Percentiles rank a stretch among this genome's conserved stretches.
Evolutionary conservation across 169 alveolate species (phyloP).

Genomic region (Condylostoma magnum): DNA sequence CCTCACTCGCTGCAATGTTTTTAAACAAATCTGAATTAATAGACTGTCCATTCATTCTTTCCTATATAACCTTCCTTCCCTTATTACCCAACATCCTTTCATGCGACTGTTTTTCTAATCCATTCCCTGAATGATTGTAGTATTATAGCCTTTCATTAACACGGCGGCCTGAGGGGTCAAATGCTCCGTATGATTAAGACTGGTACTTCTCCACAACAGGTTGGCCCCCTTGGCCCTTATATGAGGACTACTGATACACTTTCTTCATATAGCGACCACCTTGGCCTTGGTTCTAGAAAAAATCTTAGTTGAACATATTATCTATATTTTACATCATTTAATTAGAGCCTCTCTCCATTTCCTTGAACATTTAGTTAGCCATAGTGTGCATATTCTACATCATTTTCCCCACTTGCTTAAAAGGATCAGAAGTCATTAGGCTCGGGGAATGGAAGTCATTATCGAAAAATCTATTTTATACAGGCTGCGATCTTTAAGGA

Average conservation of each 20-base stretch:
- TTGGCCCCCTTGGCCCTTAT: background rate
- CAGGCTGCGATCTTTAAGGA: no score
- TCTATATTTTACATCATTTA: background rate
- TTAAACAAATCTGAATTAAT: background rate
- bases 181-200: slow-evolving; percentile 1
- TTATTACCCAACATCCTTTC: slow-evolving; percentile 20
- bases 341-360: slow-evolving; percentile 9
- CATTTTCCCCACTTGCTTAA: background rate
- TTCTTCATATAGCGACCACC: background rate
- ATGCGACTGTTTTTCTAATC: slow-evolving; percentile 24
- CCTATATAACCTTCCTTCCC: background rate
- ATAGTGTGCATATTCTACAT: background rate
- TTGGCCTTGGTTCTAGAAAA: background rate
- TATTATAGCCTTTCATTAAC: slow-evolving; percentile 10
- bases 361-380: background rate
- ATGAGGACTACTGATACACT: no score
- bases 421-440: background rate
- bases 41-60: background rate
- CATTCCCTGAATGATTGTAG: slow-evolving; percentile 14
- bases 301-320: background rate
- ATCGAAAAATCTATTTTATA: no score
- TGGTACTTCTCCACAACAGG: slow-evolving; percentile 22
- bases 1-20: slow-evolving; percentile 6
- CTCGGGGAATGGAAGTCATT: background rate
- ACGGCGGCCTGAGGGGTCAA: background rate